A percentile compares a stretch with the other conserved stretches of the same genome.
phyloP scores from a whole-genome alignment of 1,284 basidiomycete species.

The Cutaneotrichosporon spelunceum region DNA sequence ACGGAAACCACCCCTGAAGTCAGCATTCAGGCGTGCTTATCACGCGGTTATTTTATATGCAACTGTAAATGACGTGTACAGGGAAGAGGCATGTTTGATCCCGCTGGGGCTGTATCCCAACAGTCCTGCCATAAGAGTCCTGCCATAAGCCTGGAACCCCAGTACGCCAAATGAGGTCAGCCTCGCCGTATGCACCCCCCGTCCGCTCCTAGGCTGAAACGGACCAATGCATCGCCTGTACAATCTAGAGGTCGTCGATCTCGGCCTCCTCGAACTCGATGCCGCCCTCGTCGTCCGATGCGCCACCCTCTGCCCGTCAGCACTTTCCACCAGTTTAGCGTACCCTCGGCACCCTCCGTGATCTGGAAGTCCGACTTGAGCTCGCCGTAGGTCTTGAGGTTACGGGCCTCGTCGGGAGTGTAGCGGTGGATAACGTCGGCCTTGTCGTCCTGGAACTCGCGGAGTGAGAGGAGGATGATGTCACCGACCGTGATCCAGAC shows the following conservation, averaged over 20 bases:
- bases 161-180: too few species aligned
- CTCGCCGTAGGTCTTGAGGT: constrained; percentile 94
- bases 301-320: constrained; percentile 24
- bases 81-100: too few species aligned
- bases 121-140: too few species aligned
- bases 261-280: constrained; percentile 80
- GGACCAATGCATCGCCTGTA: background rate
- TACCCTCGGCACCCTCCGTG: constrained; percentile 88
- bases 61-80: too few species aligned
- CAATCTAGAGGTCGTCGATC: constrained; percentile 51
- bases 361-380: constrained; percentile 97
- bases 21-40: too few species aligned
- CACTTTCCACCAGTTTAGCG: constrained; percentile 34
- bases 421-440: constrained; percentile 99
- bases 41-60: too few species aligned
- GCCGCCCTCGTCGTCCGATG: constrained; percentile 68
- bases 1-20: too few species aligned
- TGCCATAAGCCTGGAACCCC: too few species aligned
- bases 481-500: constrained; percentile 99
- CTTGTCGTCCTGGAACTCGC: constrained; percentile 99
- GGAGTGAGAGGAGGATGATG: constrained; percentile 91
- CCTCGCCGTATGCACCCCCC: background rate
- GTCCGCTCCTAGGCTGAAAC: background rate
- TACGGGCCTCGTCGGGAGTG: constrained; percentile 76
- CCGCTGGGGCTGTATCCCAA: too few species aligned